phyloP scores from a whole-genome alignment of 352 stramenopile genomes.

The Pythium folliculosum region DNA sequence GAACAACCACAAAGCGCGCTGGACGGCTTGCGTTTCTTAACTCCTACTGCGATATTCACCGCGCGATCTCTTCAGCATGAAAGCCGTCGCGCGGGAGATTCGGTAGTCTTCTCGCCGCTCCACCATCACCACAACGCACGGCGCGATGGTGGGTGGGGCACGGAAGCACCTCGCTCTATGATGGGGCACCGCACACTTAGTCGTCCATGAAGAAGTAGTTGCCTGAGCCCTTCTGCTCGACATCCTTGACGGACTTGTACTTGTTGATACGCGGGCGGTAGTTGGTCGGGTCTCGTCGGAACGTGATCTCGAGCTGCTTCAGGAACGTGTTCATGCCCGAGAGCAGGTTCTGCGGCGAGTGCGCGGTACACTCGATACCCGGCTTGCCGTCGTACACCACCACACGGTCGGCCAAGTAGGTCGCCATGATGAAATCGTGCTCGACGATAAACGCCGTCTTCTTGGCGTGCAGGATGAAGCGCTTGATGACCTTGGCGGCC shows the following conservation, averaged over 20 bases:
- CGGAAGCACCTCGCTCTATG: slow-evolving; percentile 3
- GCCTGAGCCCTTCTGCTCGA: slow-evolving; percentile 96
- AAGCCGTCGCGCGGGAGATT: neutral
- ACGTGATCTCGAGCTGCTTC: slow-evolving; percentile 98
- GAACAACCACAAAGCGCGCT: neutral
- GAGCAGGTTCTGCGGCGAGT: slow-evolving; percentile 93
- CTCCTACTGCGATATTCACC: neutral
- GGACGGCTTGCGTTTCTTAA: neutral
- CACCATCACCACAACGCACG: neutral
- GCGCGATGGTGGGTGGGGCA: neutral
- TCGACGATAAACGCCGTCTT: slow-evolving; percentile 99
- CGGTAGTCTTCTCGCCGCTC: too few relatives aligned
- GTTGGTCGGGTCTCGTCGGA: slow-evolving; percentile 99
- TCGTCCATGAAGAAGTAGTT: slow-evolving; percentile 99
- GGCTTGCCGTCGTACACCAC: slow-evolving; percentile 96
- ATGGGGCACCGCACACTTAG: slow-evolving; percentile 41
- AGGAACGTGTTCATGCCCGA: slow-evolving; percentile 99
- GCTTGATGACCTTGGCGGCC: slow-evolving; percentile 99
- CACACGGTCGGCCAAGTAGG: slow-evolving; percentile 97
- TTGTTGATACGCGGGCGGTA: slow-evolving; percentile 98
- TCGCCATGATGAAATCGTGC: slow-evolving; percentile 99
- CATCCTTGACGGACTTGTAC: slow-evolving; percentile 96
- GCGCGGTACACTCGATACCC: slow-evolving; percentile 97
- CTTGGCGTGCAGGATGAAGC: slow-evolving; percentile 99
- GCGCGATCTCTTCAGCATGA: neutral